Percentiles rank a stretch among this genome's conserved stretches.
These are phyloP conservation scores for Cyclocybe cylindracea DNA, from an alignment of 768 basidiomycete species.

Conservation along the genomic window DNA sequence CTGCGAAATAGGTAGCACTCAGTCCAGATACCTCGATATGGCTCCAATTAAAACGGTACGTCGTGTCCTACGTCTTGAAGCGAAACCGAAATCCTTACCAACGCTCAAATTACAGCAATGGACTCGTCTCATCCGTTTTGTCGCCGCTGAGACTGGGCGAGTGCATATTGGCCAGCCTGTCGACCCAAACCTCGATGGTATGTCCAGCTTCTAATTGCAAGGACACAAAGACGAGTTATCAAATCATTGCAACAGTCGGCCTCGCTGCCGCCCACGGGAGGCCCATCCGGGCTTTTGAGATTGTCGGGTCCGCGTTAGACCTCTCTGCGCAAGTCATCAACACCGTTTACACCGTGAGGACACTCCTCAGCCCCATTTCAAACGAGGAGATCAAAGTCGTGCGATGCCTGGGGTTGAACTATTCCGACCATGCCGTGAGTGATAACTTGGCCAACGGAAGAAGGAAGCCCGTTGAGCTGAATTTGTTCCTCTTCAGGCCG, in stretches of 20 bases:
- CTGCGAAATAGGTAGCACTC: too few relatives aligned
- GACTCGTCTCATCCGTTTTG: constrained; percentile 82
- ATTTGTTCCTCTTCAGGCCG: constrained; percentile 43
- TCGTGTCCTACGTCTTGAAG: not conserved
- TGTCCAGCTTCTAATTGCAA: not conserved
- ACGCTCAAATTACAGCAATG: constrained; percentile 49
- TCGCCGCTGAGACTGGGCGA: constrained; percentile 70
- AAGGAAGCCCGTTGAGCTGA: not conserved
- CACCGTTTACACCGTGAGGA: constrained; percentile 67
- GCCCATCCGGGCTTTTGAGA: constrained; percentile 69
- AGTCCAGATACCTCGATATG: constrained; percentile 33
- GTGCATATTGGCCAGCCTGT: constrained; percentile 81
- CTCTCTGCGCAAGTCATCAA: constrained; percentile 62
- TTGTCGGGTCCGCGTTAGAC: constrained; percentile 69
- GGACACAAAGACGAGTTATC: not conserved
- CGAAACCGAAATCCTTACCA: not conserved
- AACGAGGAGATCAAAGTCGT: constrained; percentile 68
- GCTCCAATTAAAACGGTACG: constrained; percentile 59
- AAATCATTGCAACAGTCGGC: constrained; percentile 49
- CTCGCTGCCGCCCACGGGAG: constrained; percentile 51
- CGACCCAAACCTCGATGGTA: constrained; percentile 66
- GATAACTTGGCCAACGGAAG: not conserved
- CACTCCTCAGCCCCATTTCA: constrained; percentile 69
- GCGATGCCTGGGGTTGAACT: constrained; percentile 80
- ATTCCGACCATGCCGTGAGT: constrained; percentile 78